Evolutionary conservation across 177 flowering plant genomes (phyloP).

Genomic region (Vitis hybrid): DNA sequence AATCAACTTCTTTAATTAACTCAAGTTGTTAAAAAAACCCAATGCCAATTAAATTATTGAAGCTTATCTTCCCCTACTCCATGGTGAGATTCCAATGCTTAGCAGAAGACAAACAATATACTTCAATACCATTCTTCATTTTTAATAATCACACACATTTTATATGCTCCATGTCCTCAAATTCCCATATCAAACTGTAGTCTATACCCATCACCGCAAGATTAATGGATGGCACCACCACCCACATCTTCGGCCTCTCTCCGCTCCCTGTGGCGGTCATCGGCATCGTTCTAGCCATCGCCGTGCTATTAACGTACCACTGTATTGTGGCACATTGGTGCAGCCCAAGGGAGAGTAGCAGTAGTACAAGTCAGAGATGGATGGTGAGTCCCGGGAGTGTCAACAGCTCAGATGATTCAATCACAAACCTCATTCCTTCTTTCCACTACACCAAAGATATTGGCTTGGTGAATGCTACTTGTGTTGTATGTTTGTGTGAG

Average conservation of each 20-base stretch:
- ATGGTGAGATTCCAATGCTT: too few relatives aligned
- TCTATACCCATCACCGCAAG: too few relatives aligned
- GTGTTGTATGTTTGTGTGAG: slow-evolving; percentile 21
- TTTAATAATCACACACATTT: too few relatives aligned
- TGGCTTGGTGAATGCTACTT: not conserved
- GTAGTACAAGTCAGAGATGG: not conserved
- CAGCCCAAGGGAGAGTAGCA: not conserved
- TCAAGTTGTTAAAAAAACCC: too few relatives aligned
- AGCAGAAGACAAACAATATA: too few relatives aligned
- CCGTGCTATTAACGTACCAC: not conserved
- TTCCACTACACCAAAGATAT: slow-evolving; percentile 1
- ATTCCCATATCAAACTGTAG: too few relatives aligned
- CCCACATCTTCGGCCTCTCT: not conserved
- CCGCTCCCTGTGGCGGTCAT: not conserved
- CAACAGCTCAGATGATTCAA: slow-evolving; percentile 3
- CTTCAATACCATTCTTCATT: too few relatives aligned
- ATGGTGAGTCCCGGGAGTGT: not conserved
- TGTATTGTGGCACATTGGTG: not conserved
- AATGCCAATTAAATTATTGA: too few relatives aligned
- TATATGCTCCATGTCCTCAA: too few relatives aligned
- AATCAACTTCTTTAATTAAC: too few relatives aligned
- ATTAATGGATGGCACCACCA: not conserved
- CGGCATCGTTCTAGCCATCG: not conserved
- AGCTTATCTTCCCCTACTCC: too few relatives aligned
- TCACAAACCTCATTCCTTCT: slow-evolving; percentile 11